Percentiles rank a stretch among this genome's conserved stretches.
Evolutionary conservation across 306 rosid species (phyloP).

Genomic region (Cyclanthera cordifolia): DNA sequence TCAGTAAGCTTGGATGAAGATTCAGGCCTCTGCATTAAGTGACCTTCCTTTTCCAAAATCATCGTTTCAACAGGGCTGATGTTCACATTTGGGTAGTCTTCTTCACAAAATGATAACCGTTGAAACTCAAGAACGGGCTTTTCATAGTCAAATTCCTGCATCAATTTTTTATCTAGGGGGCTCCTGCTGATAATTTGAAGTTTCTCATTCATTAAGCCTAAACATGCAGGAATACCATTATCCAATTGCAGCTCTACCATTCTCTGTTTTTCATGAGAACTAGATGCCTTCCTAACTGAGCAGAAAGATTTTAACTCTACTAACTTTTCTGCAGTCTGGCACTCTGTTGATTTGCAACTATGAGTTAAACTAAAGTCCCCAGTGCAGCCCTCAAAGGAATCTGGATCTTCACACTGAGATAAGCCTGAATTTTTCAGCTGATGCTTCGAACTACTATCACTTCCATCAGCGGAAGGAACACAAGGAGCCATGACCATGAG

Average conservation of each 20-base stretch:
- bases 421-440: constrained; percentile 15
- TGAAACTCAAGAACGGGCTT: constrained; percentile 24
- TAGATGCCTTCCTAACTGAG: constrained; percentile 29
- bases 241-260: constrained; percentile 25
- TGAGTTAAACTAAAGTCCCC: constrained; percentile 18
- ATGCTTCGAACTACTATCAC: constrained; percentile 17
- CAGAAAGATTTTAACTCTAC: constrained; percentile 10
- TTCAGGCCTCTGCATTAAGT: constrained; percentile 22
- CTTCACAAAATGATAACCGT: constrained; percentile 24
- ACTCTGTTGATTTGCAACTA: constrained; percentile 19
- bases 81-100: constrained; percentile 14
- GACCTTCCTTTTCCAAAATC: constrained; percentile 22
- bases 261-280: constrained; percentile 40
- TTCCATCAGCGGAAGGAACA: constrained; percentile 26
- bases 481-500: constrained; percentile 22
- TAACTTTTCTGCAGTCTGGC: constrained; percentile 20
- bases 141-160: constrained; percentile 25
- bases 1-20: constrained; percentile 24
- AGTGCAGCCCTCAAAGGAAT: constrained; percentile 17
- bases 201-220: constrained; percentile 22
- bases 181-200: constrained; percentile 19
- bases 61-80: constrained; percentile 19
- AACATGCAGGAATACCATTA: constrained; percentile 23
- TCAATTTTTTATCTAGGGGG: constrained; percentile 16
- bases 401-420: constrained; percentile 25